phyloP scores from a whole-genome alignment of 2,329 filamentous ascomycete species.

The Dothidotthia symphoricarpi region DNA sequence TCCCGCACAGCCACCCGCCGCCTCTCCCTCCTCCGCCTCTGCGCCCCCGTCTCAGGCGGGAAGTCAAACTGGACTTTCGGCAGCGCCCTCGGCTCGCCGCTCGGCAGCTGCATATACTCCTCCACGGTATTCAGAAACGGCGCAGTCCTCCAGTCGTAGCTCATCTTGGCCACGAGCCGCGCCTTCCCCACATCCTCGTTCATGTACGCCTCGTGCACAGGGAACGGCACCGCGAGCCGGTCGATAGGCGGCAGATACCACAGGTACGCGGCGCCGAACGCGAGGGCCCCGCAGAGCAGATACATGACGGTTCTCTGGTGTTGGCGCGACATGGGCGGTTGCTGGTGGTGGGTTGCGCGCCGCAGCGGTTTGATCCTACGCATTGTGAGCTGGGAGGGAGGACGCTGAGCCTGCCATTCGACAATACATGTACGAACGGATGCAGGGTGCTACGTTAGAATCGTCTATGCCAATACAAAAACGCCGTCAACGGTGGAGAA shows the following conservation, averaged over 20 bases:
- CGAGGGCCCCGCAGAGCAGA: slow-evolving; percentile 20
- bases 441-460: too few relatives aligned
- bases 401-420: too few relatives aligned
- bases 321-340: slow-evolving; percentile 32
- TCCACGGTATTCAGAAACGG: slow-evolving; percentile 41
- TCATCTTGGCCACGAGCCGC: slow-evolving; percentile 19
- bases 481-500: too few relatives aligned
- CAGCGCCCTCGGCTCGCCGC: slow-evolving; percentile 36
- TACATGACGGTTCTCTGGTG: slow-evolving; percentile 31
- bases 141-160: slow-evolving; percentile 45
- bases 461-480: too few relatives aligned
- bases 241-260: slow-evolving; percentile 30
- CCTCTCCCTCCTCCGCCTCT: slow-evolving; percentile 29
- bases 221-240: slow-evolving; percentile 28
- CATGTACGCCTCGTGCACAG: slow-evolving; percentile 34
- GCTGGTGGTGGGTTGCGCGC: slow-evolving; percentile 12
- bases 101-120: slow-evolving; percentile 40
- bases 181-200: slow-evolving; percentile 21
- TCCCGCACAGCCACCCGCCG: slow-evolving; percentile 41
- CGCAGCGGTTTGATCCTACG: slow-evolving; percentile 32
- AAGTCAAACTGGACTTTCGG: slow-evolving; percentile 46
- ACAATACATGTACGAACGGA: too few relatives aligned
- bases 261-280: slow-evolving; percentile 31
- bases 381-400: slow-evolving; percentile 27
- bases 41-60: slow-evolving; percentile 31